Base-by-base conservation (phyloP, 2,329 filamentous ascomycete genomes). In the Aurifilum marmelostoma region DNA sequence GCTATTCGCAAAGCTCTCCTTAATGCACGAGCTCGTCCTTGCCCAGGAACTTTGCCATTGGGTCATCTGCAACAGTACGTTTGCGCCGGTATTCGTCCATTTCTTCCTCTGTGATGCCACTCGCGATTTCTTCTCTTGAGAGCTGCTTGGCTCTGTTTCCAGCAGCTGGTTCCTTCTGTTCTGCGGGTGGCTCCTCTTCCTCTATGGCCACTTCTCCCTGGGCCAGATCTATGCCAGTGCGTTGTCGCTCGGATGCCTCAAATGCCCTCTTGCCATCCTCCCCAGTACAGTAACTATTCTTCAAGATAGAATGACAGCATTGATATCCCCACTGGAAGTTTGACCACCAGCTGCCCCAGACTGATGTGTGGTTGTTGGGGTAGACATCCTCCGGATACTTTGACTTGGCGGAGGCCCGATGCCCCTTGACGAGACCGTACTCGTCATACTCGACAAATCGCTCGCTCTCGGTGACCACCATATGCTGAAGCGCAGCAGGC, bases 341-440 rank as follows among this genome's bases (percentile, higher is more conserved):
- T 66, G 89, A 88, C 96, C 96, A 99, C 96, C 96, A 99, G 76
- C 94, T 97, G 63, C 96, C 96, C 92, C 94, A 99, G 3, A 97
- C 91, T 0, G 91, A 91, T 3, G 89, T 93, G 80, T 99, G 96
- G 76, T 99, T 99, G 82, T 97, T 95, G 78, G 91, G 87, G 66
- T 92, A 83, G 0, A 97, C 85, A 75, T 99, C 93, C 77, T 99
- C 96, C 5, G 90, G 81, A 76, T 99, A 99, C 78, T 97, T 98
- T 54, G 93, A 97, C 78, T 92, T 95, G 64, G 91, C 91, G 65
- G 87, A 86, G 67, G 88, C 88, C 77, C 91, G 92, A 34, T 89
- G 89, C n/a, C 95, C 94, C 81, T 98, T 98, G 82, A 98, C 91
- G 65, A 91, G 83, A 5, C 96, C 96, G 11, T 89, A 87, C 78